Conservation (phyloP, 129 eudicot species). For the Saussurea involucrata region DNA sequence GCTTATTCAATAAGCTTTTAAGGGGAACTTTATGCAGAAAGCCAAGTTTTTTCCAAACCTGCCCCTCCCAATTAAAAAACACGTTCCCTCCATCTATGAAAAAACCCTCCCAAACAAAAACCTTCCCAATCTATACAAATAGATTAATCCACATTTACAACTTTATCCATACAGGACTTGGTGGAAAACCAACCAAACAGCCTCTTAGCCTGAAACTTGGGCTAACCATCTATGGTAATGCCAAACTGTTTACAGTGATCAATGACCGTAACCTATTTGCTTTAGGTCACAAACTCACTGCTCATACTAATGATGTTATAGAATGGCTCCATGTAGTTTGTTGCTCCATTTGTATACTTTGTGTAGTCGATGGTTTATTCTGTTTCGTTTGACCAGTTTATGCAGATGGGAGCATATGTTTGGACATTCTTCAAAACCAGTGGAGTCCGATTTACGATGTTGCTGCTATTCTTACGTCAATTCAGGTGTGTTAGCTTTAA, state of each 20-base stretch:
- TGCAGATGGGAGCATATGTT: conserved; percentile 83
- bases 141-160: no score
- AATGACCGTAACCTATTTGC: not conserved
- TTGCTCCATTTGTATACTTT: not conserved
- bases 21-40: no score
- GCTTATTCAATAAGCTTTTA: no score
- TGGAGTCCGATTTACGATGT: conserved; percentile 93
- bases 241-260: not conserved
- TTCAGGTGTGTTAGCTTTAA: conserved; percentile 52
- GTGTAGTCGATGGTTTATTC: not conserved
- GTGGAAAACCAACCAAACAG: no score
- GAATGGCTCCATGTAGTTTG: not conserved
- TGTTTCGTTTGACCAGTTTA: conserved; percentile 39
- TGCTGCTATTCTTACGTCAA: conserved; percentile 82
- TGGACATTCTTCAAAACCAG: conserved; percentile 89
- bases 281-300: not conserved
- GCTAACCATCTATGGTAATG: not conserved
- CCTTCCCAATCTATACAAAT: no score
- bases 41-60: no score
- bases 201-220: not conserved
- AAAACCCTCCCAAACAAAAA: no score
- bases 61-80: no score
- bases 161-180: no score
- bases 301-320: conserved; percentile 5
- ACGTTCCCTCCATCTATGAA: no score